These are phyloP conservation scores for Scedosporium dehoogii DNA, from an alignment of 2,329 filamentous ascomycete genomes.

Conservation along the genomic window DNA sequence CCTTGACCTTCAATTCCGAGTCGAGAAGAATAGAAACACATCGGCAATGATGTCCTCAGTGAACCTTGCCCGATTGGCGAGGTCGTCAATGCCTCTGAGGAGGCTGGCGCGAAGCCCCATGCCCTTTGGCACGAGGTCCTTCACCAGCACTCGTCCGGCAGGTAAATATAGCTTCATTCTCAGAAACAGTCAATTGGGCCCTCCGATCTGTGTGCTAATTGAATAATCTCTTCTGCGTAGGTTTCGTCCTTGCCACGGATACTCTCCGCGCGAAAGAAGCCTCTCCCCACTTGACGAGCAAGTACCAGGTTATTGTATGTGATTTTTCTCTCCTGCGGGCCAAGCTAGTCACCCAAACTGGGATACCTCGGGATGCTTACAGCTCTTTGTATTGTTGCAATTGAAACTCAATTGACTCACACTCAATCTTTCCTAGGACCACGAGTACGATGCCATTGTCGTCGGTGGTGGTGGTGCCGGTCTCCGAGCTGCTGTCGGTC, in stretches of 20 bases:
- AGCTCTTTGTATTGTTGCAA: too few relatives aligned
- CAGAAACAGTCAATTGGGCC: neutral
- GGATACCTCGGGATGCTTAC: slow-evolving; percentile 8
- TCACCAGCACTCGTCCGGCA: slow-evolving; percentile 77
- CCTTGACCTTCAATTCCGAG: neutral
- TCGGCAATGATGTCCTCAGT: slow-evolving; percentile 31
- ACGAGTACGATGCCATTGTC: slow-evolving; percentile 97
- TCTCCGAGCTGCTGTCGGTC: slow-evolving; percentile 73
- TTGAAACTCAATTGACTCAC: neutral
- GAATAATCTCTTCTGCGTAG: slow-evolving; percentile 30
- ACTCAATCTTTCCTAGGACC: slow-evolving; percentile 51
- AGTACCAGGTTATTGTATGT: slow-evolving; percentile 89
- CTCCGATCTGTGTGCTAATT: neutral
- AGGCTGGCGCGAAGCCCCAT: slow-evolving; percentile 46
- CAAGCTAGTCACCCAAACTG: neutral
- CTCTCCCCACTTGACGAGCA: slow-evolving; percentile 72
- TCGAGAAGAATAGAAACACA: neutral
- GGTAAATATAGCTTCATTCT: slow-evolving; percentile 34
- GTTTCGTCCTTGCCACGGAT: slow-evolving; percentile 76
- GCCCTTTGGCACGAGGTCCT: slow-evolving; percentile 43
- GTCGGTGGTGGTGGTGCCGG: slow-evolving; percentile 77
- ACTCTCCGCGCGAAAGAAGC: slow-evolving; percentile 91
- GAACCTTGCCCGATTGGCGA: slow-evolving; percentile 4
- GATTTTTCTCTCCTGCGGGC: slow-evolving; percentile 7
- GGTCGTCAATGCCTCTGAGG: slow-evolving; percentile 53